Percentiles rank a stretch among this genome's conserved stretches.
phyloP scores from a whole-genome alignment of 805 yeast species.

The Spathaspora arborariae region DNA sequence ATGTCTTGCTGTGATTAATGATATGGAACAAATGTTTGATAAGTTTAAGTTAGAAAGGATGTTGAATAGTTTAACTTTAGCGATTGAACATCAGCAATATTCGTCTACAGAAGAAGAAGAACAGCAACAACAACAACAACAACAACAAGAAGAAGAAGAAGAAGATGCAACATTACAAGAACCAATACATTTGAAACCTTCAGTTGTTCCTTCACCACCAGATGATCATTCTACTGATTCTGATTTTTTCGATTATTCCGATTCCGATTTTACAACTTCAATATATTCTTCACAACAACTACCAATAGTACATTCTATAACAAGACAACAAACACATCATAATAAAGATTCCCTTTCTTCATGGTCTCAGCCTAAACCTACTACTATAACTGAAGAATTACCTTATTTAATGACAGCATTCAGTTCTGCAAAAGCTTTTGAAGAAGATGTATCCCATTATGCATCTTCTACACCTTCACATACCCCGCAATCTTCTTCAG shows the following conservation, averaged over 20 bases:
- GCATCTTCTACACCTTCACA: slow-evolving; percentile 1
- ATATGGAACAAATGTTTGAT: slow-evolving; percentile 72
- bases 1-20: slow-evolving; percentile 62
- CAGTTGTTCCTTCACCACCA: not conserved
- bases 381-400: slow-evolving; percentile 59
- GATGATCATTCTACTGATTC: not conserved
- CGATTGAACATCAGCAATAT: slow-evolving; percentile 8
- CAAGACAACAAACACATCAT: slow-evolving; percentile 13
- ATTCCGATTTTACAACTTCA: slow-evolving; percentile 6
- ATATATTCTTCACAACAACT: slow-evolving; percentile 22
- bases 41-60: slow-evolving; percentile 38
- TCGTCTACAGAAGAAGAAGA: not conserved
- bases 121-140: no score
- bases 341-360: not conserved
- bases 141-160: not conserved
- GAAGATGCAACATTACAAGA: not conserved
- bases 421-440: slow-evolving; percentile 55
- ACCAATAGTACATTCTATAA: slow-evolving; percentile 39
- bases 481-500: not conserved
- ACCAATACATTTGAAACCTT: not conserved
- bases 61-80: slow-evolving; percentile 12
- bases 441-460: slow-evolving; percentile 41
- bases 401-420: slow-evolving; percentile 68
- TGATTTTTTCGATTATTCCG: slow-evolving; percentile 3
- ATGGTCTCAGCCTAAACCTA: slow-evolving; percentile 8